These are phyloP conservation scores for Erodium texanum DNA, from an alignment of 441 rosid species.

Conservation along the genomic window DNA sequence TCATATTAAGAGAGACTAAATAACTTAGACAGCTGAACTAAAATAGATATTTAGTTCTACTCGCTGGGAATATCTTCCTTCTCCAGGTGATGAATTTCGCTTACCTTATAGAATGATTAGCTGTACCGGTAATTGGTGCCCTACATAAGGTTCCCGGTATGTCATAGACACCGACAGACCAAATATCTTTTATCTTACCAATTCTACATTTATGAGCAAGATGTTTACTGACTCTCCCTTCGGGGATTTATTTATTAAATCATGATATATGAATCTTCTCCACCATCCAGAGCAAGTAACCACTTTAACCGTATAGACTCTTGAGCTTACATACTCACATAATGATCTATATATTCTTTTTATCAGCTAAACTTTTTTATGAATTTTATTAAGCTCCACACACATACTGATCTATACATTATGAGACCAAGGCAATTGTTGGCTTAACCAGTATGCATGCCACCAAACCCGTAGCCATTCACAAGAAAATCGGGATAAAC, in stretches of 20 bases:
- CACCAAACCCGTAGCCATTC: no score
- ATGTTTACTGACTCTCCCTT: not conserved
- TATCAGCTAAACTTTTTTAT: no score
- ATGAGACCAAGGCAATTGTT: not conserved
- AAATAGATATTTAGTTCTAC: no score
- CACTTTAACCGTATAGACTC: not conserved
- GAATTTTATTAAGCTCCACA: no score
- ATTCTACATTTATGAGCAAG: not conserved
- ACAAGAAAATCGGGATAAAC: no score
- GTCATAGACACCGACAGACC: no score
- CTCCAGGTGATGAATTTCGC: no score
- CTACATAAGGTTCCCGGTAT: no score
- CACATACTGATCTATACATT: not conserved
- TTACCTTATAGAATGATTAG: no score
- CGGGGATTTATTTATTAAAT: not conserved
- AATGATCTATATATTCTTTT: not conserved
- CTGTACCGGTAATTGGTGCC: no score
- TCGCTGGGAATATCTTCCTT: no score
- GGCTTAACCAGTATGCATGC: not conserved
- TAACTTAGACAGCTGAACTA: not conserved
- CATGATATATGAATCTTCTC: not conserved
- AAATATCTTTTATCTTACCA: not conserved
- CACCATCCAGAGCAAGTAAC: conserved; percentile 1
- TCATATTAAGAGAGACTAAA: not conserved
- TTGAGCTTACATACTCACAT: not conserved